These are phyloP conservation scores for Antitrichia curtipendula DNA, from an alignment of 225 moss, liverwort and hornwort genomes.

Conservation along the genomic window DNA sequence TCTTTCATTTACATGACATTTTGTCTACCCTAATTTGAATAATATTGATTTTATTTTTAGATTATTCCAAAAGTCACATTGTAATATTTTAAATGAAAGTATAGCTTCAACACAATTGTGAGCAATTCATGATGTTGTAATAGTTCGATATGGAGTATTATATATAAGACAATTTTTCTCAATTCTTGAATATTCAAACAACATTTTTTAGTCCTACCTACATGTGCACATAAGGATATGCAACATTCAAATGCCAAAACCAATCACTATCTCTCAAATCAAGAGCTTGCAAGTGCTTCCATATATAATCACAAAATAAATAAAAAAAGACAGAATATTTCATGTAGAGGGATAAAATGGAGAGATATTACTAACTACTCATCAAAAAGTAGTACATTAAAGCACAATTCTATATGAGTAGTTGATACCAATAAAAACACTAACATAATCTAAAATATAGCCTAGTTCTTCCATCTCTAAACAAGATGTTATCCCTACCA, in stretches of 20 bases:
- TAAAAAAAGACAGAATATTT: not conserved
- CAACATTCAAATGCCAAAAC: not conserved
- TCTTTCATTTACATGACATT: too few relatives aligned
- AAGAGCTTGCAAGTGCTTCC: not conserved
- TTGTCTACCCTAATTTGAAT: too few relatives aligned
- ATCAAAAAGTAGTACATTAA: not conserved
- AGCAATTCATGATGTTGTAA: not conserved
- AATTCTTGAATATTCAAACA: not conserved
- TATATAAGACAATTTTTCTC: not conserved
- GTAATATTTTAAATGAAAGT: not conserved
- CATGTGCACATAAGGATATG: rapidly evolving
- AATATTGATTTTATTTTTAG: too few relatives aligned
- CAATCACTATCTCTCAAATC: not conserved
- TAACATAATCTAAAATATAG: not conserved
- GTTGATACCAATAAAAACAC: not conserved
- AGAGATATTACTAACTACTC: not conserved
- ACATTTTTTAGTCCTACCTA: not conserved
- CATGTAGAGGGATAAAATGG: not conserved
- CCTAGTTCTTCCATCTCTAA: not conserved
- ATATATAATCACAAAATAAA: not conserved
- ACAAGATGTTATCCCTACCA: too few relatives aligned
- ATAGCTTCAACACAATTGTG: not conserved
- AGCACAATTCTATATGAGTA: not conserved
- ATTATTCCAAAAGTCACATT: not conserved
- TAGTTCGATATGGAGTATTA: too few relatives aligned